Evolutionary conservation across 192 early-diverging fungal genomes (phyloP).

Genomic region (Borealophlyctis nickersoniae): DNA sequence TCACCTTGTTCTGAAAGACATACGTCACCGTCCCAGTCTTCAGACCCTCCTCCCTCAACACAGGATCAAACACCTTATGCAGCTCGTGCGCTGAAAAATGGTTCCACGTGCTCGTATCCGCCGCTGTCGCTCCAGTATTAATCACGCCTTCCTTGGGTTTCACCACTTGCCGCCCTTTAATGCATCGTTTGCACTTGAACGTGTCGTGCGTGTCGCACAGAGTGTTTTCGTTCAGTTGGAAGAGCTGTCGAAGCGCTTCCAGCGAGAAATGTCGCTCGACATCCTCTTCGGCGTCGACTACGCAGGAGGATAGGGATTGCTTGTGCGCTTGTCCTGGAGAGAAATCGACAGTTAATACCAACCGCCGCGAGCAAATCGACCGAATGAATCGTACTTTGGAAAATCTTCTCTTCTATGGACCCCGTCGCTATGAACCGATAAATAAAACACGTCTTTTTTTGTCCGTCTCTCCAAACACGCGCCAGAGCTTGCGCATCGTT

Average conservation of each 20-base stretch:
- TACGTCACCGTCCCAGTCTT: conserved; percentile 37
- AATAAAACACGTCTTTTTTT: conserved; percentile 83
- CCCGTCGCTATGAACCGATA: conserved; percentile 98
- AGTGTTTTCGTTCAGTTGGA: conserved; percentile 71
- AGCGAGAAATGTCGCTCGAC: conserved; percentile 92
- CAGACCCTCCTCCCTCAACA: conserved; percentile 39
- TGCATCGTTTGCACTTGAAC: conserved; percentile 92
- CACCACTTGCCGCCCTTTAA: conserved; percentile 75
- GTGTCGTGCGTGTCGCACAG: conserved; percentile 93
- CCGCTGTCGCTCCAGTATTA: conserved; percentile 44
- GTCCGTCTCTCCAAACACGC: conserved; percentile 52
- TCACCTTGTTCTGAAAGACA: conserved; percentile 51
- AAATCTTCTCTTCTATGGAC: conserved; percentile 98
- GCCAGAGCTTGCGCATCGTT: conserved; percentile 76
- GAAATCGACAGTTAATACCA: not conserved
- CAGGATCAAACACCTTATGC: conserved; percentile 36
- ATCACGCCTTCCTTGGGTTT: conserved; percentile 48
- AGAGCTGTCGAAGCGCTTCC: conserved; percentile 85
- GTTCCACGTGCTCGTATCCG: conserved; percentile 56
- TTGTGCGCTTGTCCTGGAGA: conserved; percentile 57
- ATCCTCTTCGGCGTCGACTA: conserved; percentile 92
- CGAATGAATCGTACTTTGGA: conserved; percentile 75
- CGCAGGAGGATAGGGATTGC: conserved; percentile 82
- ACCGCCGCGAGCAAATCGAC: not conserved
- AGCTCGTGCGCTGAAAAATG: conserved; percentile 44